phyloP scores from a whole-genome alignment of 176 grass and related monocot genomes.

The Oryza nivara region DNA sequence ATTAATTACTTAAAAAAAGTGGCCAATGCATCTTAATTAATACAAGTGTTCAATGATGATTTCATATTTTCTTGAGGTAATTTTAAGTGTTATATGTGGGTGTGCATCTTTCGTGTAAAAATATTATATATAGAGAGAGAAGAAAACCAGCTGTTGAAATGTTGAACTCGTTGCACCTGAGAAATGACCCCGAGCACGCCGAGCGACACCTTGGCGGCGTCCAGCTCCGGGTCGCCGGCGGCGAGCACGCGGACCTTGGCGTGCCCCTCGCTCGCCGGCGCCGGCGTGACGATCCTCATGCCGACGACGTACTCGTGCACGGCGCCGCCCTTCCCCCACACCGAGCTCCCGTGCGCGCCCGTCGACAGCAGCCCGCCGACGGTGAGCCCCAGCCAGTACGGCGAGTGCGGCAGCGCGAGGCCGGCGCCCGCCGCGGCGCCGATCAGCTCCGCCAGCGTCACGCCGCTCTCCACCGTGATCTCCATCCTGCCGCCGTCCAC shows the following conservation, averaged over 20 bases:
- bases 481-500: constrained; percentile 1
- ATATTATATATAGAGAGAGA: too few relatives aligned
- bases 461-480: constrained; percentile 58
- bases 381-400: constrained; percentile 64
- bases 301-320: constrained; percentile 68
- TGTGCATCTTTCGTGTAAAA: too few relatives aligned
- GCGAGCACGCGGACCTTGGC: constrained; percentile 43
- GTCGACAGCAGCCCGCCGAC: constrained; percentile 61
- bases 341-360: constrained; percentile 71
- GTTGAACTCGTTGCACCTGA: constrained; percentile 2
- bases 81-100: too few relatives aligned
- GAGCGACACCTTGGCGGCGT: constrained; percentile 67
- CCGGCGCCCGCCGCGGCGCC: constrained; percentile 35
- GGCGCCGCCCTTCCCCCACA: constrained; percentile 54
- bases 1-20: too few relatives aligned
- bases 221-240: constrained; percentile 40
- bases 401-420: constrained; percentile 51
- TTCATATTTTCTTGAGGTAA: too few relatives aligned
- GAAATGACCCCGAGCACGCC: constrained; percentile 58
- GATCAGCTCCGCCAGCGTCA: constrained; percentile 47
- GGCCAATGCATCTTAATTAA: too few relatives aligned
- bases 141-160: neutral
- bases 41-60: too few relatives aligned
- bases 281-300: constrained; percentile 63
- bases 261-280: constrained; percentile 39